Evolutionary conservation across 2,329 filamentous ascomycete species (phyloP), one percentile per base, ranked within the genome.

Genomic region (Dactylellina parvicollis): DNA sequence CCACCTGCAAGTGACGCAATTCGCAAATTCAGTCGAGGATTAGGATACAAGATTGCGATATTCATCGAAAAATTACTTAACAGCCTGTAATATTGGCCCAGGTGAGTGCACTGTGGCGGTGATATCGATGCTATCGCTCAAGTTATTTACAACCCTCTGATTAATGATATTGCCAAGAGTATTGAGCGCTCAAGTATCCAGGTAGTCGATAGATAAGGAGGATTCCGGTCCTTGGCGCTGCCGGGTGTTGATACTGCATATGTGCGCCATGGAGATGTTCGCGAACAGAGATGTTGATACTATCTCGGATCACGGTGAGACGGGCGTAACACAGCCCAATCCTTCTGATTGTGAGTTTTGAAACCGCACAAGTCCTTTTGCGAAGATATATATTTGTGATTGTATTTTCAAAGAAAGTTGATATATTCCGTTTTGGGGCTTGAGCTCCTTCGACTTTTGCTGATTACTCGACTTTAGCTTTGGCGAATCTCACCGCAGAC

Each of bases 1-100:
- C 36, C n/a, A 40, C n/a, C 36, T 60, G n/a, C n/a, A n/a, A n/a
- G n/a, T 55, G 61, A 66, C 40, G 61, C 61, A 66, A 66, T 66
- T 50, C 52, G 42, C 32, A 57, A 38, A 57, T 49, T 66, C n/a
- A 22, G 18, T 14, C 14, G 9, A 14, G 16, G n/a, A 34, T 40
- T 24, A 14, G 26, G 56, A 18, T 54, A 64, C 59, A 52, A 9
- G 8, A 18, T 54, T 54, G 59, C 40, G 47, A 46, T 38, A 42
- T n/a, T 7, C n/a, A n/a, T n/a, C n/a, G n/a, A n/a, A n/a, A n/a
- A n/a, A n/a, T n/a, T n/a, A 22, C 24, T 26, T 34, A 10, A 4
- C 8, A 18, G 47, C 26, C 28, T 12, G 14, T 16, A 28, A 52
- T 52, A 52, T 5, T 16, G 20, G 16, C 18, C 24, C 18, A 9